phyloP scores from a whole-genome alignment of 306 rosid species.

The Vachellia pachyceras region DNA sequence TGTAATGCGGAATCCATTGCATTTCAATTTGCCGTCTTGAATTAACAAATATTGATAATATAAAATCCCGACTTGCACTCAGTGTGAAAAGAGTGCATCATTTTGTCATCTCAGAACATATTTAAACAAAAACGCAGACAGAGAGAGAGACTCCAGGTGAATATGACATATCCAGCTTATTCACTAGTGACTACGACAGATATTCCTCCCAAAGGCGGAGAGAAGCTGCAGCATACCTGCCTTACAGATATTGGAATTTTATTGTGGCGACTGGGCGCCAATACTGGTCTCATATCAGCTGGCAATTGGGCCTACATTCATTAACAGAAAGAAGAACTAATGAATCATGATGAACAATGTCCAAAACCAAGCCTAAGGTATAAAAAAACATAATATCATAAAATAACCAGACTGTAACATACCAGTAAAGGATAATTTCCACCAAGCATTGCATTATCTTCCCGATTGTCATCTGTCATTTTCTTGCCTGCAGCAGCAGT shows the following conservation, averaged over 20 bases:
- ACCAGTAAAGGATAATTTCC: slow-evolving; percentile 90
- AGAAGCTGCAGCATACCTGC: slow-evolving; percentile 69
- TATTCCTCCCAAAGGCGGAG: slow-evolving; percentile 10
- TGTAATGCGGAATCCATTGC: slow-evolving; percentile 11
- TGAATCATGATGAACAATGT: slow-evolving; percentile 33
- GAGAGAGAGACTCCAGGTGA: neutral
- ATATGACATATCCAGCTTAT: neutral
- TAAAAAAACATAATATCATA: slow-evolving; percentile 17
- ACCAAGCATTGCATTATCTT: slow-evolving; percentile 63
- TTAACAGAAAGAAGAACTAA: slow-evolving; percentile 46
- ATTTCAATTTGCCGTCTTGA: slow-evolving; percentile 23
- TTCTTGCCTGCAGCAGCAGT: slow-evolving; percentile 60
- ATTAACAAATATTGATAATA: slow-evolving; percentile 1
- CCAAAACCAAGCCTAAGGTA: slow-evolving; percentile 32
- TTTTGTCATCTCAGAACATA: slow-evolving; percentile 5
- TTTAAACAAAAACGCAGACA: too few species aligned
- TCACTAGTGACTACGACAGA: neutral
- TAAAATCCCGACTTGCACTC: slow-evolving; percentile 14
- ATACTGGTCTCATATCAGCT: slow-evolving; percentile 81
- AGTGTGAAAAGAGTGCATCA: neutral
- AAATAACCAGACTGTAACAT: slow-evolving; percentile 49
- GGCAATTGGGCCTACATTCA: slow-evolving; percentile 89
- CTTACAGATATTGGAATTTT: slow-evolving; percentile 83
- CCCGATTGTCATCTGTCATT: slow-evolving; percentile 55
- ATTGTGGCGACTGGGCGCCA: slow-evolving; percentile 72